Percentiles rank a stretch among this genome's conserved stretches.
Conservation (phyloP, 2,329 filamentous ascomycete genomes). For the Trichoderma polysporum region DNA sequence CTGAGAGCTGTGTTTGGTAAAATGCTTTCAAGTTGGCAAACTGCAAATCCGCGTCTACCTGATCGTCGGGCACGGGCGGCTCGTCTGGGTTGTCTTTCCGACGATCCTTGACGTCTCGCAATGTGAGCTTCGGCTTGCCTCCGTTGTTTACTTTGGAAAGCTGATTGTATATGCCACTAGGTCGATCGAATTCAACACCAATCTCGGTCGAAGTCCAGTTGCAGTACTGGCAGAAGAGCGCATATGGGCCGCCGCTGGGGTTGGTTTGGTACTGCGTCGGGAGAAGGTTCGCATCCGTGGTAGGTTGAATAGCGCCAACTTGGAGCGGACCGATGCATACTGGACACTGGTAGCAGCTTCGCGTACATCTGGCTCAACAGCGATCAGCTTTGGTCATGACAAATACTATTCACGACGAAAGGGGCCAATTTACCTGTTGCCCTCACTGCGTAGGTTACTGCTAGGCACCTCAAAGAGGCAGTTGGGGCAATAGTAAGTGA, state of each 20-base stretch:
- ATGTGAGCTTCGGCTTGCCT: conserved; percentile 50
- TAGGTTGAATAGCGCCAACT: conserved; percentile 67
- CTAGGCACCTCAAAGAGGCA: conserved; percentile 96
- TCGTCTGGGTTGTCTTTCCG: conserved; percentile 47
- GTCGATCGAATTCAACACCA: conserved; percentile 84
- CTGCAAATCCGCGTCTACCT: conserved; percentile 64
- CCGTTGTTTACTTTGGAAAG: conserved; percentile 68
- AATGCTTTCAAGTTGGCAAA: conserved; percentile 76
- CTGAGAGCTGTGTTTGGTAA: conserved; percentile 75
- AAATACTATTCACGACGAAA: background rate
- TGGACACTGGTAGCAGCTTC: conserved; percentile 95
- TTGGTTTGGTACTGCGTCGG: conserved; percentile 39
- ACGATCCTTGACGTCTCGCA: conserved; percentile 53
- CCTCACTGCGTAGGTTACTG: conserved; percentile 87
- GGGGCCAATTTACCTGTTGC: conserved; percentile 69
- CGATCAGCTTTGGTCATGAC: background rate
- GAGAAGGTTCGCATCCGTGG: conserved; percentile 46
- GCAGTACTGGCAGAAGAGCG: conserved; percentile 86
- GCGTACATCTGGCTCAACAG: conserved; percentile 65
- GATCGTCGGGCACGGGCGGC: conserved; percentile 41
- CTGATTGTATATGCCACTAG: conserved; percentile 81
- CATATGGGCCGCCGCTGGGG: conserved; percentile 58
- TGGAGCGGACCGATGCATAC: conserved; percentile 79
- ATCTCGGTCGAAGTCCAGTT: conserved; percentile 90
- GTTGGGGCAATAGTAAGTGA: conserved; percentile 92